Base-by-base conservation (phyloP, 768 basidiomycete genomes). In the Boletellus ananiceps region DNA sequence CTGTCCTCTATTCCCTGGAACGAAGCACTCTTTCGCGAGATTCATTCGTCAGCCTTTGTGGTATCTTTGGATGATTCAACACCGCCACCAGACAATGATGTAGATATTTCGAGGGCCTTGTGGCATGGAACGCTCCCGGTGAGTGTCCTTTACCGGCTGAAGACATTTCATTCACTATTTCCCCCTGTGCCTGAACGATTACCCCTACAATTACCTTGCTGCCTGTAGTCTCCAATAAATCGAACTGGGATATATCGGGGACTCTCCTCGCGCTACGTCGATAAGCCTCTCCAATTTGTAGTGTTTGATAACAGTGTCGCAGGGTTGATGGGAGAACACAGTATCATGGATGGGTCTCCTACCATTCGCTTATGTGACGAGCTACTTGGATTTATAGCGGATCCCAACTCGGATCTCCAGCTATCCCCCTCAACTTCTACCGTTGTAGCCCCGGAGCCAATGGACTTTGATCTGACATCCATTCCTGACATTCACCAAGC, bases 291-390 rank as follows among this genome's bases (percentile, higher is more conserved):
- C 49, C 81, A 97, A 64, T 83, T 93, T 63, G 79, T 96, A 50
- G 80, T 97, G 5, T 91, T 83, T 60, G 88, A 90, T 65, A 88
- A 91, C 55, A 81, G 75, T 12, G 73, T 80, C 42, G 86, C 90
- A 1, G 94, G 93, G 5, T 69, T 96, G 59, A 87, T 95, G 80
- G 94, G 94, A 40, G 94, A 97, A 66, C 94, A 93, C 64, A 89
- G 87, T 15, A 74, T 88, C 50, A 93, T 93, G 90, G 90, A 93
- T 58, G 90, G 90, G 32, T 92, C 90, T 14, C 90, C 90, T 4
- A 86, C 81, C 14, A 81, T 79, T 21, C 77, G 88, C 19, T 64
- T 90, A 57, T 85, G 81, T 57, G 84, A 91, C 59, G 77, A 82
- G 16, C 71, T 90, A 33, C 74, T 91, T 54, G 75, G 75, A 49